A percentile compares a stretch with the other conserved stretches of the same genome.
Evolutionary conservation across 176 grass and related monocot species (phyloP).

Genomic region (Tillandsia fasciculata): DNA sequence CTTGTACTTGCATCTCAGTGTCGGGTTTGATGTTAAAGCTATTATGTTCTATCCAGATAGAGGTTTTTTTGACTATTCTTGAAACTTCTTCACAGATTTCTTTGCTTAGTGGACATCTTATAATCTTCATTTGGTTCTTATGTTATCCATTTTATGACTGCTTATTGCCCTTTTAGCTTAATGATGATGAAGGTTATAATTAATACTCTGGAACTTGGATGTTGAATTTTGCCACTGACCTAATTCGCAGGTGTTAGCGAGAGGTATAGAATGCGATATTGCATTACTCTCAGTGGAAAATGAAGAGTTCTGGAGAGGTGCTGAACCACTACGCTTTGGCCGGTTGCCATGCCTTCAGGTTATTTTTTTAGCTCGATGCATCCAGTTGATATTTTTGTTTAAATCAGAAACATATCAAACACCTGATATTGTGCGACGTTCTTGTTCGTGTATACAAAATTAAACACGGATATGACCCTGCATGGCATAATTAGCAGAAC

Average conservation of each 20-base stretch:
- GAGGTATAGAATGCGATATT: conserved; percentile 88
- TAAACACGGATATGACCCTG: too few relatives aligned
- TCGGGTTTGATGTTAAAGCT: not conserved
- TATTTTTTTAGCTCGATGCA: conserved; percentile 6
- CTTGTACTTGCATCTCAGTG: not conserved
- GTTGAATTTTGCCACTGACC: conserved; percentile 22
- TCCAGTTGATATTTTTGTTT: not conserved
- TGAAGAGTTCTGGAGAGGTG: conserved; percentile 90
- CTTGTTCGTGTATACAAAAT: too few relatives aligned
- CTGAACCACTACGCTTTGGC: conserved; percentile 74
- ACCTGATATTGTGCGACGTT: not conserved
- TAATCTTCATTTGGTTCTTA: not conserved
- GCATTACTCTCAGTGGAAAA: conserved; percentile 91
- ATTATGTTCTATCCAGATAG: not conserved
- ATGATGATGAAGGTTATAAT: not conserved
- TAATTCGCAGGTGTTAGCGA: conserved; percentile 84
- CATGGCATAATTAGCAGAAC: too few relatives aligned
- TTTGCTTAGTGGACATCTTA: not conserved
- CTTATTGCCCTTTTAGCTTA: not conserved
- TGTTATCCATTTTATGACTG: not conserved
- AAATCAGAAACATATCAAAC: not conserved
- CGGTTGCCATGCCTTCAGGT: conserved; percentile 95
- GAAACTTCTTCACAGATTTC: not conserved
- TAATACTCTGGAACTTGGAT: conserved; percentile 1
- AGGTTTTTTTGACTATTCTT: not conserved